phyloP scores from a whole-genome alignment of 2,329 filamentous ascomycete genomes.

The Diaporthe citrichinensis region DNA sequence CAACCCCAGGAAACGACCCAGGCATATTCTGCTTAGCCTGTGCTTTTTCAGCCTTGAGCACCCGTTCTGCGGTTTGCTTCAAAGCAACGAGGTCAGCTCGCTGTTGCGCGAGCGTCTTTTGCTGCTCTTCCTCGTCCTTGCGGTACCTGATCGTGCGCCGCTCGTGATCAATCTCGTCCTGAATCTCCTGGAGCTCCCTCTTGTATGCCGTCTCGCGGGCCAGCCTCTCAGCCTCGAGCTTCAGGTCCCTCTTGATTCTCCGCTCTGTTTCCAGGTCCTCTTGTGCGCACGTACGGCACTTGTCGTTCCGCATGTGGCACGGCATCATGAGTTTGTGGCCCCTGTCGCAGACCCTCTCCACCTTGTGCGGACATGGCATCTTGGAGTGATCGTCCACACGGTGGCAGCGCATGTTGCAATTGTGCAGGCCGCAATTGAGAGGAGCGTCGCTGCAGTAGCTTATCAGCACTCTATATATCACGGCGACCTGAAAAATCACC shows the following conservation, averaged over 20 bases:
- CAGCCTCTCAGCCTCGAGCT: constrained; percentile 65
- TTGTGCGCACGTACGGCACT: constrained; percentile 66
- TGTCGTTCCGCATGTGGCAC: constrained; percentile 59
- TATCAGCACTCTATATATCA: background rate
- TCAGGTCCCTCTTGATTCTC: constrained; percentile 59
- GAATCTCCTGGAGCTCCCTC: constrained; percentile 59
- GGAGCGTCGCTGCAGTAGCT: constrained; percentile 56
- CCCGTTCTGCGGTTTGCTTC: constrained; percentile 48
- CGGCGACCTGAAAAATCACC: background rate
- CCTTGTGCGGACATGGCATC: constrained; percentile 49
- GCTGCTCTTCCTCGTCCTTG: constrained; percentile 59
- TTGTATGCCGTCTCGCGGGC: constrained; percentile 60
- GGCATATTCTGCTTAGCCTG: constrained; percentile 11
- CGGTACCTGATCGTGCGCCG: constrained; percentile 59
- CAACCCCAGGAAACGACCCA: background rate
- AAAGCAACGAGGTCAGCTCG: constrained; percentile 61
- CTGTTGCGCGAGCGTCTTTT: constrained; percentile 60
- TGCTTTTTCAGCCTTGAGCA: constrained; percentile 34
- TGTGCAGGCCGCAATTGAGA: constrained; percentile 71
- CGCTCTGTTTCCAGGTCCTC: constrained; percentile 63
- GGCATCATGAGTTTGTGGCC: constrained; percentile 62
- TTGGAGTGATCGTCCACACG: constrained; percentile 70
- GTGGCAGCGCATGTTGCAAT: constrained; percentile 74
- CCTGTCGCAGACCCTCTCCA: constrained; percentile 64
- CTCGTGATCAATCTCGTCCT: constrained; percentile 68